A percentile compares a stretch with the other conserved stretches of the same genome.
phyloP scores from a whole-genome alignment of 2,329 filamentous ascomycete species.

The Pestalotiopsis sp. region DNA sequence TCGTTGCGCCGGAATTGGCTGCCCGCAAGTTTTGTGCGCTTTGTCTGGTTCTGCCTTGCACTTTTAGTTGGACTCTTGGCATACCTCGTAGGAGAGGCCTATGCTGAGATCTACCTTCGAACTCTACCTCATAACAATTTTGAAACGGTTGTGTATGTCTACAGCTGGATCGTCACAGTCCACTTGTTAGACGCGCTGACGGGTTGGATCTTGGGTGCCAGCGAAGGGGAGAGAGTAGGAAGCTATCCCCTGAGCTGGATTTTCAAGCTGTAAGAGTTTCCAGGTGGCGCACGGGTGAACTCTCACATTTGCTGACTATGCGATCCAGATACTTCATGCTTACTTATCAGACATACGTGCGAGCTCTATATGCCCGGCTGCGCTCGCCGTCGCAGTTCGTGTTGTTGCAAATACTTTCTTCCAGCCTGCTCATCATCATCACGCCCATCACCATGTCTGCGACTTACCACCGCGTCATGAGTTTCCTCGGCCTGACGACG shows the following conservation, averaged over 20 bases:
- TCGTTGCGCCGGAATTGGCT: constrained; percentile 55
- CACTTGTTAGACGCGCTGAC: constrained; percentile 64
- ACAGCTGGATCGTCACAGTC: constrained; percentile 68
- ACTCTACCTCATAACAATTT: constrained; percentile 66
- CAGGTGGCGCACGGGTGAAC: neutral
- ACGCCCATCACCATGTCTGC: constrained; percentile 65
- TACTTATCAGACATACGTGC: constrained; percentile 71
- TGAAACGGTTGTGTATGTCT: constrained; percentile 69
- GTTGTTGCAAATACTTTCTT: constrained; percentile 64
- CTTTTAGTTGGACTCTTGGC: constrained; percentile 63
- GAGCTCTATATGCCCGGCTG: constrained; percentile 66
- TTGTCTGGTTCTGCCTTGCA: constrained; percentile 69
- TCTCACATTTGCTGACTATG: constrained; percentile 13
- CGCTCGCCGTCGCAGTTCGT: constrained; percentile 66
- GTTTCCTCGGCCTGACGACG: constrained; percentile 53
- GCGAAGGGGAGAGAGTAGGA: constrained; percentile 65
- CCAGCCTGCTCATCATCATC: constrained; percentile 61
- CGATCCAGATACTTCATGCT: constrained; percentile 60
- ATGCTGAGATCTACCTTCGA: constrained; percentile 67
- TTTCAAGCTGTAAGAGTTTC: constrained; percentile 60
- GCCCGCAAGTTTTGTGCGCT: constrained; percentile 66
- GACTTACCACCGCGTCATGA: constrained; percentile 56
- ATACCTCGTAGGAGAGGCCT: constrained; percentile 68
- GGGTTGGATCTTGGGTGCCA: constrained; percentile 66
- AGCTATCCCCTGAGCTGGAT: constrained; percentile 72